Conservation (phyloP, 176 grass and related monocot species). For the Musa itinerans region DNA sequence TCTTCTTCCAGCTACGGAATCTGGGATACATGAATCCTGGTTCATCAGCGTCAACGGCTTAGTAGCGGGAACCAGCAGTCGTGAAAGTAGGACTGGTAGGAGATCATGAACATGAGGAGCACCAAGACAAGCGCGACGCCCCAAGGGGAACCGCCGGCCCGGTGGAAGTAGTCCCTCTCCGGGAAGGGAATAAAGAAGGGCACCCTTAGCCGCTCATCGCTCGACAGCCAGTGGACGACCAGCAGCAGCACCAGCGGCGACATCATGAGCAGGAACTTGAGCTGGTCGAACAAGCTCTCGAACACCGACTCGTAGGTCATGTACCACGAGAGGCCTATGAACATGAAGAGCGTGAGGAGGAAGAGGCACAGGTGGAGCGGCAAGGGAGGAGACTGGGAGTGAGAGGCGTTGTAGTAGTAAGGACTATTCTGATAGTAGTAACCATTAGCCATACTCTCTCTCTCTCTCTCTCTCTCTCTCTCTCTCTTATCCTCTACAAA, state of each 20-base stretch:
- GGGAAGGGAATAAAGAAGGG: constrained; percentile 34
- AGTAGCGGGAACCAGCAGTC: constrained; percentile 69
- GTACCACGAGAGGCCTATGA: constrained; percentile 5
- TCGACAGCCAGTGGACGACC: constrained; percentile 52
- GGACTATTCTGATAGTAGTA: background rate
- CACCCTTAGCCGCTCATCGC: constrained; percentile 18
- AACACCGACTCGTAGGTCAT: constrained; percentile 2
- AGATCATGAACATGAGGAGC: constrained; percentile 72
- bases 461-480: too few relatives aligned
- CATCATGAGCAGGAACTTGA: background rate
- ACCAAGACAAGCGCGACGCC: constrained; percentile 63
- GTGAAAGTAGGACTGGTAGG: constrained; percentile 88
- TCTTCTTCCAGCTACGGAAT: background rate
- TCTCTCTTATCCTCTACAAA: background rate
- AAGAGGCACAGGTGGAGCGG: constrained; percentile 13
- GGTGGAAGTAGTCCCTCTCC: constrained; percentile 31
- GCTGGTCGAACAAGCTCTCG: constrained; percentile 1
- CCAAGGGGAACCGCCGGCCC: constrained; percentile 49
- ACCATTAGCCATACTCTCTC: background rate
- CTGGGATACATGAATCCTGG: too few relatives aligned
- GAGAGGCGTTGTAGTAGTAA: background rate
- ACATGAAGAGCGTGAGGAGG: background rate
- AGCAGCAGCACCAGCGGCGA: constrained; percentile 40
- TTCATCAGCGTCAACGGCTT: constrained; percentile 20
- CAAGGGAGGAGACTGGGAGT: background rate